Evolutionary conservation across 2,329 filamentous ascomycete genomes (phyloP), one percentile per base, ranked within the genome.

Genomic region (Cytospora leucostoma): DNA sequence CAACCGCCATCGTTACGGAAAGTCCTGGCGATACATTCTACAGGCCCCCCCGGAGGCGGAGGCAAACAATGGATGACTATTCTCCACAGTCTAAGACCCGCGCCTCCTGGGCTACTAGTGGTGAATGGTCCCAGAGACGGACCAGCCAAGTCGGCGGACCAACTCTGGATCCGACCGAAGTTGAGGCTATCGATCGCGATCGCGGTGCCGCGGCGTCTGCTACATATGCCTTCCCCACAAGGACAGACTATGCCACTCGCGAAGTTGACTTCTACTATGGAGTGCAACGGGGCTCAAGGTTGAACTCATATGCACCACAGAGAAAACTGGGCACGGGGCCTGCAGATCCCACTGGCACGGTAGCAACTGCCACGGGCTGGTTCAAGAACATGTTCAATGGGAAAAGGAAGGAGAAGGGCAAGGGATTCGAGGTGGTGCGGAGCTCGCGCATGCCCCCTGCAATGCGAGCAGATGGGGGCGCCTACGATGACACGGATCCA

Each of bases 201-300:
- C 21, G 75, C 77, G 2, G 77, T 21, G 78, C 77, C 19, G 74
- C 74, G 13, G 82, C 82, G 3, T 79, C 81, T 3, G 78, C 78
- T 1, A 78, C 78, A 2, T 72, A 75, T 60, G 68, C 73, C 52
- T 80, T 84, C 40, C 78, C 81, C 1, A 88, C 86, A 27, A 83
- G 87, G 54, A 88, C 90, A 1, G 94, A 99, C 72, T 98, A 98
- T 72, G 89, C 93, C 2, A 95, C 94, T 0, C 89, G 95, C 62
- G 95, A 99, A 75, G 92, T 96, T 0, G 95, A 99, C 74, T 97
- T 97, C 71, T 98, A 98, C 76, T 98, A 99, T 71, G 91, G 93
- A 11, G 90, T 96, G 19, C 62, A 64, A 32, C 87, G 95, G 38
- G 95, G 95, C 0, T 92, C 93, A 21, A 92, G 94, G 1, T 79